Conservation (phyloP, 495 filamentous ascomycete species). For the Podospora anserina region DNA sequence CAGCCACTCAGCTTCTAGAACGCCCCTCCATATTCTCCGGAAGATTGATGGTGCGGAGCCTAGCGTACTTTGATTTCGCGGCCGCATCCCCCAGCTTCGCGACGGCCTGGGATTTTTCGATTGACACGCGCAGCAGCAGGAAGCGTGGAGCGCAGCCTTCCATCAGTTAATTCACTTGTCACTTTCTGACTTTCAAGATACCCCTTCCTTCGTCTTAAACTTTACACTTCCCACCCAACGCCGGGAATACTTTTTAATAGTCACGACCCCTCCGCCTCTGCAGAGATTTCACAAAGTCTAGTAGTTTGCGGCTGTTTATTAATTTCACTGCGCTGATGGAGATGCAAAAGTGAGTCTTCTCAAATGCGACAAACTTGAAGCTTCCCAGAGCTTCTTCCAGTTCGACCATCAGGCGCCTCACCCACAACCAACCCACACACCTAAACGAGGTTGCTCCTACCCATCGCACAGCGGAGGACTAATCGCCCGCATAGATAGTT, state of each 20-base stretch:
- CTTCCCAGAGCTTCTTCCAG: background rate
- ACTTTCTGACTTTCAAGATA: slow-evolving; percentile 7
- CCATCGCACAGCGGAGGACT: background rate
- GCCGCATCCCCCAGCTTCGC: slow-evolving; percentile 28
- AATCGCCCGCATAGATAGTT: background rate
- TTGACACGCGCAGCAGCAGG: slow-evolving; percentile 7
- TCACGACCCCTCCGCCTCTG: slow-evolving; percentile 2
- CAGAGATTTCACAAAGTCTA: background rate
- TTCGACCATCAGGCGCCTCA: background rate
- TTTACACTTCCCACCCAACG: background rate
- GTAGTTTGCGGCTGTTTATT: background rate
- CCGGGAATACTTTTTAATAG: background rate
- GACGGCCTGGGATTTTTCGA: slow-evolving; percentile 29
- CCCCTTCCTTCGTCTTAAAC: background rate
- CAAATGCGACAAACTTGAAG: background rate
- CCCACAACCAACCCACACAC: background rate
- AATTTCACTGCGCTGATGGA: background rate
- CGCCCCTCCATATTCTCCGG: slow-evolving; percentile 7
- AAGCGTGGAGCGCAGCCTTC: slow-evolving; percentile 15
- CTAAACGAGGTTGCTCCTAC: no score
- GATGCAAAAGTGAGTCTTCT: background rate
- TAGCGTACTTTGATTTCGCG: slow-evolving; percentile 35
- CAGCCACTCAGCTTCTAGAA: background rate
- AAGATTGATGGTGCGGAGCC: slow-evolving; percentile 26
- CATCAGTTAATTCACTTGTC: background rate